Evolutionary conservation across 2,329 filamentous ascomycete genomes (phyloP), one percentile per base, ranked within the genome.

Genomic region (Botrytis paeoniae): DNA sequence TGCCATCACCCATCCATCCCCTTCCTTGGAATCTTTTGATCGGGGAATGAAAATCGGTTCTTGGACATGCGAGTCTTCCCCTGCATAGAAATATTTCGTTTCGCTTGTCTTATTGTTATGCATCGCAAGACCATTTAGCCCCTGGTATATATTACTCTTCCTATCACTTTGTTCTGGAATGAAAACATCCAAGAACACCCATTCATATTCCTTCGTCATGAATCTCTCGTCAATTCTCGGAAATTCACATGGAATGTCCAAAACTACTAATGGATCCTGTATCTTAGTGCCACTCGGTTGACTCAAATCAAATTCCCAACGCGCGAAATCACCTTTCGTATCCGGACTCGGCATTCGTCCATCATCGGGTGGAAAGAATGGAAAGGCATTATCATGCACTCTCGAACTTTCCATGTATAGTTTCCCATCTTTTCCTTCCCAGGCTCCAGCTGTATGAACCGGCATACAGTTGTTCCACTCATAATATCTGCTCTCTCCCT

Each of bases 1-100:
- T 0, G 74, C 77, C 25, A 81, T 76, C 4, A 81, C 72, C 66
- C 77, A 81, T 1, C 80, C 80, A 43, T 80, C 80, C 4, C 79
- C 80, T 69, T 81, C 80, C 2, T 60, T 37, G 68, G 75, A 65
- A 32, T 80, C 81, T 2, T 82, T 80, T 0, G 78, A 78, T 45
- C 81, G 80, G 0, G 86, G 86, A 20, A 88, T 84, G 73, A 88
- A 88, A 0, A 85, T 83, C 0, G 86, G 86, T 74, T 88, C 86
- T 77, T 88, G 86, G 74, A 87, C 85, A 0, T 85, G 85, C 39
- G 81, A 80, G 16, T 79, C 81, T 39, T 79, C 81, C 1, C 81
- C 82, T 32, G 79, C 81, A 75, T 78, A 83, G 70, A 78, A 83
- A 41, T 76, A 80, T 69, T 80, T 78, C 20, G 79, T 81, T 68